Percentiles rank a stretch among this genome's conserved stretches.
Conservation (phyloP, 495 filamentous ascomycete genomes). For the Lepidopterella palustris region DNA sequence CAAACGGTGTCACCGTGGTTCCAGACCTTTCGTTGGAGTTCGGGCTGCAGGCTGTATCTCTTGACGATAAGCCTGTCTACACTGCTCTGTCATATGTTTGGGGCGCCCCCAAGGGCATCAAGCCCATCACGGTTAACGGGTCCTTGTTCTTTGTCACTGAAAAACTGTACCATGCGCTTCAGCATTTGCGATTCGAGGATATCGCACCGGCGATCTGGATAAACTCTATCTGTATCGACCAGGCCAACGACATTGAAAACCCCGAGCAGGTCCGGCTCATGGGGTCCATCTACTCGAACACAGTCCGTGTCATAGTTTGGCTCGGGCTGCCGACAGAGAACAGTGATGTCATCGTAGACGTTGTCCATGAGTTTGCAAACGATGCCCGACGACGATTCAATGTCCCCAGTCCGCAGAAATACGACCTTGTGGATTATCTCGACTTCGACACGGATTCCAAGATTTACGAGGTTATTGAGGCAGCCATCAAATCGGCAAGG, state of each 20-base stretch:
- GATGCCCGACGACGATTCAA: background rate
- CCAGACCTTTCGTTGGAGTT: background rate
- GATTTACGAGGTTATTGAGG: too few relatives aligned
- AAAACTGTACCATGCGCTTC: background rate
- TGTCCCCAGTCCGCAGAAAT: background rate
- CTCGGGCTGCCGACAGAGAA: background rate
- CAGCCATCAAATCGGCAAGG: background rate
- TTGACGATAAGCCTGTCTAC: background rate
- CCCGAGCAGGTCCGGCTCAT: background rate
- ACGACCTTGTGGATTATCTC: background rate
- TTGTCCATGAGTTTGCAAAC: background rate
- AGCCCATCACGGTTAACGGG: background rate
- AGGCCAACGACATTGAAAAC: background rate
- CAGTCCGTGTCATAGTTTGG: background rate
- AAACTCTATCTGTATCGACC: background rate
- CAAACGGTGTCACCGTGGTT: background rate
- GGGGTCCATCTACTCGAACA: background rate
- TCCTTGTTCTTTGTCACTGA: background rate
- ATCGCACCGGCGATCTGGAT: background rate
- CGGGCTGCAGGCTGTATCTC: background rate
- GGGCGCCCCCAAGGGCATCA: background rate
- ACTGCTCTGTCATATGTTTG: constrained; percentile 1
- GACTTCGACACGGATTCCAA: too few relatives aligned
- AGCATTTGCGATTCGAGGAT: background rate
- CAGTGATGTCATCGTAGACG: background rate